A percentile compares a stretch with the other conserved stretches of the same genome.
These are phyloP conservation scores for Cynara cardunculus DNA, from an alignment of 129 eudicot species.

Conservation along the genomic window DNA sequence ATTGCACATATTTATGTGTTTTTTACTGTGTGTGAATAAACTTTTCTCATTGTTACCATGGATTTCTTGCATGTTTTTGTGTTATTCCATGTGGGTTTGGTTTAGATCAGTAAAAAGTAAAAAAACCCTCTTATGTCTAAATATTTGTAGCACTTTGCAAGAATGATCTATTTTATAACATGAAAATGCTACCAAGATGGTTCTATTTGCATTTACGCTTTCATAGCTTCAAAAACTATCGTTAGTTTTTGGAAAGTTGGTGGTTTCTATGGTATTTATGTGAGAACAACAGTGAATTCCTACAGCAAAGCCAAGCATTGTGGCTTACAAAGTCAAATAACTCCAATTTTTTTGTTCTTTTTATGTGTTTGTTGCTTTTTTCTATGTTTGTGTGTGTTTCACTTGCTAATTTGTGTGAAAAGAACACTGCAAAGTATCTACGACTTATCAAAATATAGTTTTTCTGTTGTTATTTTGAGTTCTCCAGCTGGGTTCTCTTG, in stretches of 20 bases:
- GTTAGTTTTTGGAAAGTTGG: background rate
- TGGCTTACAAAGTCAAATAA: background rate
- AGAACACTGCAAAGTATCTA: background rate
- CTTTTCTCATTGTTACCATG: background rate
- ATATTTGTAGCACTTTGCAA: background rate
- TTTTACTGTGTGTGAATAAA: background rate
- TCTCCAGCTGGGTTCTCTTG: background rate
- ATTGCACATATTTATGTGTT: background rate
- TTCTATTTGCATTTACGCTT: background rate
- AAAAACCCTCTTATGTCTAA: background rate
- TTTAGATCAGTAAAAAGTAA: background rate
- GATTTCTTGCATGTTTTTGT: background rate
- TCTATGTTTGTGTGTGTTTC: background rate
- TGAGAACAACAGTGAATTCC: background rate
- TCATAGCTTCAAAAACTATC: background rate
- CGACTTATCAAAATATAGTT: background rate
- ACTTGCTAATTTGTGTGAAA: constrained; percentile 1
- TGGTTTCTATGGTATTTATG: background rate
- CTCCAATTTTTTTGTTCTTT: background rate
- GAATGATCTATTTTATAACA: background rate
- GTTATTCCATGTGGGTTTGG: background rate
- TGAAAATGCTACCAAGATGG: background rate
- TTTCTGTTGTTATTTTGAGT: background rate
- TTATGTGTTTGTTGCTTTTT: background rate
- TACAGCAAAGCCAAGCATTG: background rate